phyloP scores from a whole-genome alignment of 176 grass and related monocot genomes.

The Eragrostis nindensis region DNA sequence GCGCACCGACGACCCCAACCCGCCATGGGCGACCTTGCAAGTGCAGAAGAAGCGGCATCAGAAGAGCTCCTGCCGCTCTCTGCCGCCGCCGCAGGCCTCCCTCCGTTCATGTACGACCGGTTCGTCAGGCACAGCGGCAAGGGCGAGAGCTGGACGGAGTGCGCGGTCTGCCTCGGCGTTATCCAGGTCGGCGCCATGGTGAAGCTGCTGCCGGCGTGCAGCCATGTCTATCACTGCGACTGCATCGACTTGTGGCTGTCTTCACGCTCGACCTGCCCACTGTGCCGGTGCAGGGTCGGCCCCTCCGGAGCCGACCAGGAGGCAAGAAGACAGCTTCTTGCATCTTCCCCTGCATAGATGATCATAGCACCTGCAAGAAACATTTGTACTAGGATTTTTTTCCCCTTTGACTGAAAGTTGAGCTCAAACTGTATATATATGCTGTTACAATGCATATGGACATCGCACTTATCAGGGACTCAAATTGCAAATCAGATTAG shows the following conservation, averaged over 20 bases:
- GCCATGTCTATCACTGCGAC: conserved; percentile 48
- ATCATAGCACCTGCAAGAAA: background rate
- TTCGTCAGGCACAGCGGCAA: conserved; percentile 54
- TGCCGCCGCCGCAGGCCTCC: background rate
- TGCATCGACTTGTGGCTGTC: conserved; percentile 56
- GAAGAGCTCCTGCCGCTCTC: background rate
- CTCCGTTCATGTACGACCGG: conserved; percentile 43
- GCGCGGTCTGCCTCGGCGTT: conserved; percentile 44
- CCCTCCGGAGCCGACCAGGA: background rate
- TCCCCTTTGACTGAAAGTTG: background rate
- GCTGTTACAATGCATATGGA: background rate
- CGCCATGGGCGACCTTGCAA: background rate
- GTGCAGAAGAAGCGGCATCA: background rate
- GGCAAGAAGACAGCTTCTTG: conserved; percentile 1
- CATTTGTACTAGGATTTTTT: background rate
- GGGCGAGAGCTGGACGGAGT: conserved; percentile 35
- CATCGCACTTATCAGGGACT: no score
- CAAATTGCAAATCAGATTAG: no score
- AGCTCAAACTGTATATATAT: conserved; percentile 18
- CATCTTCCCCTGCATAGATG: conserved; percentile 11
- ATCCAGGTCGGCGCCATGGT: conserved; percentile 54
- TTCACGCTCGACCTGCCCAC: conserved; percentile 40
- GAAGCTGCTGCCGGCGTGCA: conserved; percentile 51
- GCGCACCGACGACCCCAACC: background rate
- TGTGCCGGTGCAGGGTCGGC: conserved; percentile 44